phyloP scores from a whole-genome alignment of 306 rosid genomes.

The Malus sylvestris region DNA sequence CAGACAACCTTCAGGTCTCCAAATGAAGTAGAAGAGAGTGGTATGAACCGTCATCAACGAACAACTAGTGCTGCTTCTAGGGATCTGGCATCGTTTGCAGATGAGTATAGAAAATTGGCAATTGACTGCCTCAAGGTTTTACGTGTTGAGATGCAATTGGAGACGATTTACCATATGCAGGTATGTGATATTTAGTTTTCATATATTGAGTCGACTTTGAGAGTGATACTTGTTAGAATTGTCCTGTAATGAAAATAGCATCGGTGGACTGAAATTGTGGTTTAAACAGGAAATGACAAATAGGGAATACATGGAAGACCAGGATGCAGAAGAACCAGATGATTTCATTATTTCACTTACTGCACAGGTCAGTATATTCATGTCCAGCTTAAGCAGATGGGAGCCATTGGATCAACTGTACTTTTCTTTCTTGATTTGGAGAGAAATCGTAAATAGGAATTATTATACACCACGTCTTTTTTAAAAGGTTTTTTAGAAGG shows the following conservation, averaged over 20 bases:
- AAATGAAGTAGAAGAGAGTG: constrained; percentile 45
- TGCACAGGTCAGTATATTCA: constrained; percentile 53
- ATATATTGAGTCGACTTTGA: not conserved
- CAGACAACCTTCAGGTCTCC: constrained; percentile 48
- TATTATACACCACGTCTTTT: not conserved
- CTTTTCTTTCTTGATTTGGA: not conserved
- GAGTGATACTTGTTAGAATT: not conserved
- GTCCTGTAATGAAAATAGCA: constrained; percentile 1
- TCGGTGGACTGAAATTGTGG: constrained; percentile 20
- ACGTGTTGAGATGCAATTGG: constrained; percentile 95
- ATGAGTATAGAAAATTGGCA: constrained; percentile 88
- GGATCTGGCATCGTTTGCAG: constrained; percentile 77
- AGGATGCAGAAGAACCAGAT: constrained; percentile 99
- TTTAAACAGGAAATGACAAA: constrained; percentile 80
- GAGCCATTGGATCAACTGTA: not conserved
- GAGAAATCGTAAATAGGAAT: not conserved
- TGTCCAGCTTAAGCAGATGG: not conserved
- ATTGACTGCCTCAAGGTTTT: constrained; percentile 93
- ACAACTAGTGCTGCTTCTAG: constrained; percentile 52
- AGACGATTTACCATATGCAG: constrained; percentile 95
- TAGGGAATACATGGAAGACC: constrained; percentile 89
- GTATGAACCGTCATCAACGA: constrained; percentile 38
- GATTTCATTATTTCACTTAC: constrained; percentile 92
- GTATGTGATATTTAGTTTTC: constrained; percentile 29
- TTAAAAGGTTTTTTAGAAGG: not conserved